phyloP scores from a whole-genome alignment of 2,329 filamentous ascomycete species.

The Fusarium stilboides region DNA sequence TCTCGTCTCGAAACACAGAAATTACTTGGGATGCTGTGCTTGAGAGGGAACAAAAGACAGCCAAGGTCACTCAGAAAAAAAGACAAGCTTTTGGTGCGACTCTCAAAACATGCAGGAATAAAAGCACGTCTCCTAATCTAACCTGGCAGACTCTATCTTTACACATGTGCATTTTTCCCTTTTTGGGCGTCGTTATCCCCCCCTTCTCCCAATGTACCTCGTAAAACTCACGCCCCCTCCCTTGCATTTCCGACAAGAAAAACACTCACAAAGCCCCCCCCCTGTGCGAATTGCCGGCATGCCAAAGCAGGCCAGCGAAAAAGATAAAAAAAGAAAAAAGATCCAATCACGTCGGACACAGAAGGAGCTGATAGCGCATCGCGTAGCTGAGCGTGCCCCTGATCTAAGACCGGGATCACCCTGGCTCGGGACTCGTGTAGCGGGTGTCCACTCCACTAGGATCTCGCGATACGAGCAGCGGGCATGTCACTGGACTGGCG shows the following conservation, averaged over 20 bases:
- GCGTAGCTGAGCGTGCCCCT: slow-evolving; percentile 40
- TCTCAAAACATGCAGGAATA: not conserved
- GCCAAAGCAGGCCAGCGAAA: slow-evolving; percentile 33
- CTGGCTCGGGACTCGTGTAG: slow-evolving; percentile 29
- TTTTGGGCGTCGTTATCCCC: not conserved
- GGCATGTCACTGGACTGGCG: slow-evolving; percentile 14
- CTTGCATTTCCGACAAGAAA: slow-evolving; percentile 8
- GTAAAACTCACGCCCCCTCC: slow-evolving; percentile 12
- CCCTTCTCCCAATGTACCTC: not conserved
- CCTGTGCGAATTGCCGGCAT: slow-evolving; percentile 26
- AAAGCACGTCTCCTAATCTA: not conserved
- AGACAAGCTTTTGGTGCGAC: slow-evolving; percentile 20
- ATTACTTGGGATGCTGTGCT: not conserved
- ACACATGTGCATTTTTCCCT: slow-evolving; percentile 20
- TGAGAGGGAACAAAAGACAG: not conserved
- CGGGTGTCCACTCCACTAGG: slow-evolving; percentile 3
- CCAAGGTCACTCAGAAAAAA: slow-evolving; percentile 9
- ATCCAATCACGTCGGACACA: slow-evolving; percentile 31
- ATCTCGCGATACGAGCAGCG: slow-evolving; percentile 36
- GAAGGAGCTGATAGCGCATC: slow-evolving; percentile 27
- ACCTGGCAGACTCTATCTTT: slow-evolving; percentile 13
- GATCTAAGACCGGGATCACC: slow-evolving; percentile 31
- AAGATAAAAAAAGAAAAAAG: slow-evolving; percentile 19
- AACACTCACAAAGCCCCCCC: not conserved
- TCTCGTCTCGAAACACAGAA: not conserved